These are phyloP conservation scores for Nannochloropsis granulata DNA, from an alignment of 108 stramenopile species.

Conservation along the genomic window DNA sequence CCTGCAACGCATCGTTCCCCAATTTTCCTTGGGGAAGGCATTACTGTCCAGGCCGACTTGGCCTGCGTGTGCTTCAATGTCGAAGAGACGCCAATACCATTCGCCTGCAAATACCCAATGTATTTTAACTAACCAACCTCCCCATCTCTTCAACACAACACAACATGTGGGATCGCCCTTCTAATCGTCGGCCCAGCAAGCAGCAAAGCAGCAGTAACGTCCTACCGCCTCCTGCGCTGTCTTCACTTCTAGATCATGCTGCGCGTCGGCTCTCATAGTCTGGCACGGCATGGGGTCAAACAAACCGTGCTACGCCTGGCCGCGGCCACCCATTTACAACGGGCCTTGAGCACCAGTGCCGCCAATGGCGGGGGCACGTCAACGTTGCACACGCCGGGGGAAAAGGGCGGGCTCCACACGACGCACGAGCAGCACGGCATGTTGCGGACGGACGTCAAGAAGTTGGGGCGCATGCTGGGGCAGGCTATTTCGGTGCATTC, in stretches of 20 bases:
- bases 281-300: neutral
- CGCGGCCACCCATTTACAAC: neutral
- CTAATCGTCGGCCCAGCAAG: too few species aligned
- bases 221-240: too few species aligned
- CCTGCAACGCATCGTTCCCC: too few species aligned
- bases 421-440: neutral
- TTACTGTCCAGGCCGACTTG: too few species aligned
- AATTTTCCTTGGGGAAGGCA: too few species aligned
- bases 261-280: neutral
- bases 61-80: too few species aligned
- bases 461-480: slow-evolving; percentile 2
- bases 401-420: neutral
- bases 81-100: too few species aligned
- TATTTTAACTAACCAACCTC: too few species aligned
- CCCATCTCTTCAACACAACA: too few species aligned
- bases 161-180: too few species aligned
- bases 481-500: neutral
- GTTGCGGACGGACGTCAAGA: neutral
- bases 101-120: too few species aligned
- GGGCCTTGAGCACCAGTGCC: neutral
- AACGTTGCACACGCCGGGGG: neutral
- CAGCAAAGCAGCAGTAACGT: too few species aligned
- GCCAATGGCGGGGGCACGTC: neutral
- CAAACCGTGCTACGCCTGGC: neutral
- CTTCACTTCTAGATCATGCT: neutral